Conservation (phyloP, 202 grass and related monocot genomes). For the Sporobolus alterniflorus region DNA sequence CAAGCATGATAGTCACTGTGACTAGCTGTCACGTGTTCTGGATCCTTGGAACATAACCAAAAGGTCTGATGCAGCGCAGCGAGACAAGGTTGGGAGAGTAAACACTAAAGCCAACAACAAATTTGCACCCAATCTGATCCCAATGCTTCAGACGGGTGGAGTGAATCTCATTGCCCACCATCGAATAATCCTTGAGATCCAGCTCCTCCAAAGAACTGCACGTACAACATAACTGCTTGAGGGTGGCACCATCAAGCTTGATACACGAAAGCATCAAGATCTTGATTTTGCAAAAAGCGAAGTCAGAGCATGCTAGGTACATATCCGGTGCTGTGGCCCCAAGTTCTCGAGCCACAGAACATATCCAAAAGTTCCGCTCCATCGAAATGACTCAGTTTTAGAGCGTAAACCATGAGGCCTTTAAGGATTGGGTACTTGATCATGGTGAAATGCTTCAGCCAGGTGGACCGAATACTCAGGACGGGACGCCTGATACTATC, state of each 20-base stretch:
- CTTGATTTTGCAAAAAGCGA: no score
- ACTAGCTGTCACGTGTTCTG: not conserved
- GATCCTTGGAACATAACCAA: conserved; percentile 12
- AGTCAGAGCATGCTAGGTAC: no score
- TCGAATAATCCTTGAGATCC: not conserved
- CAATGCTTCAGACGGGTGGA: conserved; percentile 20
- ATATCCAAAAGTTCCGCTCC: no score
- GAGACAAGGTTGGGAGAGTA: conserved; percentile 11
- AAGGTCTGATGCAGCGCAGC: conserved; percentile 35
- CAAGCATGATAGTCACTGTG: conserved; percentile 13
- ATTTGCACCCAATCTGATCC: conserved; percentile 10
- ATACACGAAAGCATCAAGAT: conserved; percentile 25
- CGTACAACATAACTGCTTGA: conserved; percentile 8
- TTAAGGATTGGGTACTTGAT: no score
- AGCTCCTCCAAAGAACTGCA: conserved; percentile 28
- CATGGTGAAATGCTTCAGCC: no score
- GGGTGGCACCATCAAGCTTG: not conserved
- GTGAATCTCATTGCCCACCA: not conserved
- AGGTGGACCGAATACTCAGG: no score
- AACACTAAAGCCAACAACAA: not conserved
- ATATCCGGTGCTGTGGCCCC: no score
- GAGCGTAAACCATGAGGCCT: no score
- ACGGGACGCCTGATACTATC: no score
- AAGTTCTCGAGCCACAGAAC: no score
- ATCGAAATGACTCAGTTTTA: no score